Base-by-base conservation (phyloP, 1,284 basidiomycete genomes). In the Puccinia polysora region DNA sequence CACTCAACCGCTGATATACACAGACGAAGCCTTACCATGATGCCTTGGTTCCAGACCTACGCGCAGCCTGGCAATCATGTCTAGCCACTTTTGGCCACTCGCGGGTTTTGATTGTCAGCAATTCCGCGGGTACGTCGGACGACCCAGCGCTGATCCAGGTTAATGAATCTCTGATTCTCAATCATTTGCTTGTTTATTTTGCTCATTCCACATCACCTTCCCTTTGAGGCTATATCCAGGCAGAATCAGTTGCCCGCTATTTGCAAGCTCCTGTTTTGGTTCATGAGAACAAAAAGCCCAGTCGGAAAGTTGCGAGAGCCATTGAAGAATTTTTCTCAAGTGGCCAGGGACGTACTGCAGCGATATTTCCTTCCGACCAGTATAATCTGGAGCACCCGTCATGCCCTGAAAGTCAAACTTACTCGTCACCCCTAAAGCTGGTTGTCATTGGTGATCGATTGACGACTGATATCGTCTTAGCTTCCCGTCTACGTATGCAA, bases 381-480 rank as follows among this genome's bases (percentile, higher is more conserved):
- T 49, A 36, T 5, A 63, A 10, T 15, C 4, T 4, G 4, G 60
- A 15, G 12, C 40, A 4, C 10, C 25, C 15, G 8, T 2, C 30
- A 8, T 18, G n/a, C 12, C 38, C n/a, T 3, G 20, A 2, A 47
- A 49, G 18, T 8, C 45, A 7, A 18, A 1, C 60, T 47, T 18
- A 28, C 47, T 14, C 25, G 28, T 10, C 40, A 45, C 40, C 25
- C 8, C 52, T 52, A 20, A 67, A 67, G 34, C 38, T 67, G 10
- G 45, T 67, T 52, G 64, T 67, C 20, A 45, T 67, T 5, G 64
- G 64, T 14, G 64, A 67, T 56, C 64, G 64, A 25, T 34, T 67
- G 34, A 55, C 64, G 1, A 67, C 64, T 28, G 64, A 67, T 45
- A 67, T 67, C 32, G 43, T 67, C 25, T 56, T 67, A 23, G 64